Conservation (phyloP, 176 grass and related monocot species). For the Tuctoria greenei region DNA sequence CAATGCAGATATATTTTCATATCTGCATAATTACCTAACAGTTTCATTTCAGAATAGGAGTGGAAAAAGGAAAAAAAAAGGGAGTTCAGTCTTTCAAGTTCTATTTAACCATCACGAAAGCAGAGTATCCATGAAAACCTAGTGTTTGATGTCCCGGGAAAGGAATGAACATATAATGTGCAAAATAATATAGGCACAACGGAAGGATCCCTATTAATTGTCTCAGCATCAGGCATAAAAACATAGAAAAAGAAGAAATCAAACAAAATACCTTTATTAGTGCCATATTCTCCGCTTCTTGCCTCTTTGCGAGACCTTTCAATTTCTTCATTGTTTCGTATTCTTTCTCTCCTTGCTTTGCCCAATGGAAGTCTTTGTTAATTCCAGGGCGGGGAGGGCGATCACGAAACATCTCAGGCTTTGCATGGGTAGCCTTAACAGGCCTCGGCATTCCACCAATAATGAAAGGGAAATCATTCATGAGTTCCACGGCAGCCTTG, state of each 20-base stretch:
- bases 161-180: not conserved
- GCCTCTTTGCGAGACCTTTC: slow-evolving; percentile 44
- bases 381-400: slow-evolving; percentile 43
- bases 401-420: slow-evolving; percentile 44
- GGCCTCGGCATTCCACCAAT: slow-evolving; percentile 64
- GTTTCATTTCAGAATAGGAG: not conserved
- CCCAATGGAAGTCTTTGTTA: slow-evolving; percentile 45
- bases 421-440: slow-evolving; percentile 38
- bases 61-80: not conserved
- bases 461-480: slow-evolving; percentile 63
- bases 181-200: not conserved
- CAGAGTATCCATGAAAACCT: not conserved
- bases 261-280: slow-evolving; percentile 48
- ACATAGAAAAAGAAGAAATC: not conserved
- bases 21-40: not conserved
- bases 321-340: slow-evolving; percentile 37
- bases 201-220: not conserved
- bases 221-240: not conserved
- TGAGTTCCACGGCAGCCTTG: slow-evolving; percentile 35
- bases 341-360: slow-evolving; percentile 37
- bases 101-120: not conserved
- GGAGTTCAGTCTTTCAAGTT: not conserved
- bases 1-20: not conserved
- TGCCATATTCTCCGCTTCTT: slow-evolving; percentile 52
- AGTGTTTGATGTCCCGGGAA: not conserved